Conservation (phyloP, 2,329 filamentous ascomycete genomes). For the Clarireedia homoeocarpa region DNA sequence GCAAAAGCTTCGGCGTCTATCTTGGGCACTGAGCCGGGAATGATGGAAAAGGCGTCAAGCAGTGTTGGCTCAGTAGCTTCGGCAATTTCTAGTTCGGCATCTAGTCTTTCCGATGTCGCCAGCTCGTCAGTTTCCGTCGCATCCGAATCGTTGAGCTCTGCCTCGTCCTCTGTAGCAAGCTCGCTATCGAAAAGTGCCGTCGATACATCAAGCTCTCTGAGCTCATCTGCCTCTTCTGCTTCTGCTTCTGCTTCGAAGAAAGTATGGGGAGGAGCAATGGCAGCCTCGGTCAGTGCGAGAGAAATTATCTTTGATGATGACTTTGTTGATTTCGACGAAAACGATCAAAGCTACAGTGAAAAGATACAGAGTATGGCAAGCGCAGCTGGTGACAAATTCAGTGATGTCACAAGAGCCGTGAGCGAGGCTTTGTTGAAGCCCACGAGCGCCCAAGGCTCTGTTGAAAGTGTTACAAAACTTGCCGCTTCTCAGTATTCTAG, state of each 20-base stretch:
- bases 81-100: constrained; percentile 19
- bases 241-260: constrained; percentile 35
- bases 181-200: constrained; percentile 28
- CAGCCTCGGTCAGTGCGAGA: constrained; percentile 39
- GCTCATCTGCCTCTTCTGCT: constrained; percentile 21
- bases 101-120: constrained; percentile 19
- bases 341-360: constrained; percentile 38
- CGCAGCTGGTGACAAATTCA: constrained; percentile 44
- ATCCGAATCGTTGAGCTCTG: constrained; percentile 23
- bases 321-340: constrained; percentile 36
- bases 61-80: constrained; percentile 24
- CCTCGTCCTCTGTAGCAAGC: constrained; percentile 28
- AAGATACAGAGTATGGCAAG: constrained; percentile 43
- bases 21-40: constrained; percentile 17
- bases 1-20: constrained; percentile 22
- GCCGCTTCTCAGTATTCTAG: constrained; percentile 49
- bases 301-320: constrained; percentile 38
- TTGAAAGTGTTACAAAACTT: constrained; percentile 41
- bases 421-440: constrained; percentile 45
- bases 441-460: constrained; percentile 34
- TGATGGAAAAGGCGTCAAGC: constrained; percentile 25
- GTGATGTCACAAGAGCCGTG: constrained; percentile 45
- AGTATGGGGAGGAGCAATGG: constrained; percentile 37
- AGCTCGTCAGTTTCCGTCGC: constrained; percentile 19
- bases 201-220: constrained; percentile 21